Evolutionary conservation across 257 asterid genomes (phyloP).

Genomic region (Capsicum pubescens): DNA sequence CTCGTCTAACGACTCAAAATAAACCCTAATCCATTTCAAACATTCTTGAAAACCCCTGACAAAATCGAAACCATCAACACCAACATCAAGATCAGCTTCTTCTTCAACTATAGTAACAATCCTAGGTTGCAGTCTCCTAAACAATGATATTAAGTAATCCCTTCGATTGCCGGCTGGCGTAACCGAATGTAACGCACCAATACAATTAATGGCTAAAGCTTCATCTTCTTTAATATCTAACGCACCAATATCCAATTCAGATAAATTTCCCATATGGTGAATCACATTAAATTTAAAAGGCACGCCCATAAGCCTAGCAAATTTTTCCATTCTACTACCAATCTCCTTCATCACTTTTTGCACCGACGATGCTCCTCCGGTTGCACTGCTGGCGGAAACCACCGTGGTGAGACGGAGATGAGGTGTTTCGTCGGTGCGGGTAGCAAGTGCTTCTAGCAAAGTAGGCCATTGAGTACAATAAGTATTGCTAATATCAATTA

Average conservation of each 20-base stretch:
- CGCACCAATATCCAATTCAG: constrained; percentile 59
- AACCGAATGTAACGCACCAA: constrained; percentile 73
- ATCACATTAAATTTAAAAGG: constrained; percentile 71
- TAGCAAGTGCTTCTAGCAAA: constrained; percentile 90
- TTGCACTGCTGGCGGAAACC: constrained; percentile 44
- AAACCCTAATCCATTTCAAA: constrained; percentile 91
- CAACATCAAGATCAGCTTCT: constrained; percentile 85
- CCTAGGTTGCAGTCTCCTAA: constrained; percentile 69
- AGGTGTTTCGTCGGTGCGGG: constrained; percentile 89
- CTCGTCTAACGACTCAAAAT: constrained; percentile 85
- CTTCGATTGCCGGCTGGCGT: constrained; percentile 50
- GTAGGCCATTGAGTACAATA: constrained; percentile 99
- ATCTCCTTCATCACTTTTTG: constrained; percentile 88
- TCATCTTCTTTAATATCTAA: constrained; percentile 73
- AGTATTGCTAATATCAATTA: constrained; percentile 81
- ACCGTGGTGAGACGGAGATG: constrained; percentile 78
- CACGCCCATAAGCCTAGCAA: constrained; percentile 96
- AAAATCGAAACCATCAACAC: constrained; percentile 64
- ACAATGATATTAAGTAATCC: constrained; percentile 58
- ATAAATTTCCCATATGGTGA: constrained; percentile 77
- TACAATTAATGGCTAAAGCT: constrained; percentile 76
- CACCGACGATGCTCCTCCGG: constrained; percentile 42
- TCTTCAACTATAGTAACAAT: constrained; percentile 82
- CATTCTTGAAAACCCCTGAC: constrained; percentile 75
- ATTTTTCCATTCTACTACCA: constrained; percentile 84